These are phyloP conservation scores for Chaetomium tenue DNA, from an alignment of 495 filamentous ascomycete species.

Conservation along the genomic window DNA sequence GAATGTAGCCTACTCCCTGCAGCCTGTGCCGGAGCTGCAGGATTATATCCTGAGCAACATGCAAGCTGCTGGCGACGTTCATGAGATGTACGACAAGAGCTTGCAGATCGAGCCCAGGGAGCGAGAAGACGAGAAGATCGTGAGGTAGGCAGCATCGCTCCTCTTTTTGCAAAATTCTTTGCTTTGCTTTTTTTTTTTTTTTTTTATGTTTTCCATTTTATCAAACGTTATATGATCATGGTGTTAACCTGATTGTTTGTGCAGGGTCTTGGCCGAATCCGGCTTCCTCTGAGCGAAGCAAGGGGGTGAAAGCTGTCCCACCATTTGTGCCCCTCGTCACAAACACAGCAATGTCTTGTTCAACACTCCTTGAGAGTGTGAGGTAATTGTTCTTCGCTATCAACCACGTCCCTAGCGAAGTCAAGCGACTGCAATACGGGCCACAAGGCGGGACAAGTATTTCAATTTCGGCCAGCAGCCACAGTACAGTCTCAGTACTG, in stretches of 20 bases:
- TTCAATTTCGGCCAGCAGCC: neutral
- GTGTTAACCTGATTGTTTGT: slow-evolving; percentile 14
- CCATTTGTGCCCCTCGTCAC: slow-evolving; percentile 1
- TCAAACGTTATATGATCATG: neutral
- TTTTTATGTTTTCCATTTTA: neutral
- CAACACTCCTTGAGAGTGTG: neutral
- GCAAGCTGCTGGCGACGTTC: slow-evolving; percentile 84
- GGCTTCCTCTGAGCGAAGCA: slow-evolving; percentile 43
- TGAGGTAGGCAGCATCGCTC: slow-evolving; percentile 47
- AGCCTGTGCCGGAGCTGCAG: slow-evolving; percentile 86
- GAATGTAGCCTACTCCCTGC: slow-evolving; percentile 87
- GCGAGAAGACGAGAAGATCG: slow-evolving; percentile 83
- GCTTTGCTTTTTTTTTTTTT: neutral
- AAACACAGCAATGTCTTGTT: neutral
- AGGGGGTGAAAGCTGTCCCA: neutral
- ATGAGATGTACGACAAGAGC: slow-evolving; percentile 98
- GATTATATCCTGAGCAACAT: slow-evolving; percentile 97
- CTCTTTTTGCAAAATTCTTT: neutral
- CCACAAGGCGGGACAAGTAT: neutral
- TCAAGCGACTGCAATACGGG: neutral
- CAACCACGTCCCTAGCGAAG: neutral
- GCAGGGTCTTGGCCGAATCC: slow-evolving; percentile 49
- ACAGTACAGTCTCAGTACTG: neutral
- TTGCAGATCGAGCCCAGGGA: slow-evolving; percentile 90
- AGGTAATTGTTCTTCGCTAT: neutral